These are phyloP conservation scores for Penstemon barbatus DNA, from an alignment of 257 asterid genomes.

Conservation along the genomic window DNA sequence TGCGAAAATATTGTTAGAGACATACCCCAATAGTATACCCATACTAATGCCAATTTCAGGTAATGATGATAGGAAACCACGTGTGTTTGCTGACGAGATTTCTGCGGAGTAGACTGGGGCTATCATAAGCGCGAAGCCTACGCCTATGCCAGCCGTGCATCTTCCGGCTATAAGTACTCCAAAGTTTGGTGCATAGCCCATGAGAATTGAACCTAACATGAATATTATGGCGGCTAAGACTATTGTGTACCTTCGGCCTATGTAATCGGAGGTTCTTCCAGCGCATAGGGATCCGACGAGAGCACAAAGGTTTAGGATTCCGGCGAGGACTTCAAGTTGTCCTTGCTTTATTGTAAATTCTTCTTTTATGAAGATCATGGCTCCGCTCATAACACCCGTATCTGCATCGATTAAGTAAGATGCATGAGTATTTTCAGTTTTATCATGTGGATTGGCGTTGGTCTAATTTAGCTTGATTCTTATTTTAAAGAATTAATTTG, in stretches of 20 bases:
- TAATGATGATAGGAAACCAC: constrained; percentile 64
- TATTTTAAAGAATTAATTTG: no score
- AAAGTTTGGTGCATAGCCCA: constrained; percentile 68
- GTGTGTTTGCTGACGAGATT: constrained; percentile 59
- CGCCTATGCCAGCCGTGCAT: constrained; percentile 71
- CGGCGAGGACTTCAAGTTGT: constrained; percentile 59
- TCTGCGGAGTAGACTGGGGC: constrained; percentile 86
- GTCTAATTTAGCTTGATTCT: no score
- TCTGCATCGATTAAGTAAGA: constrained; percentile 29
- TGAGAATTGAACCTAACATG: constrained; percentile 59
- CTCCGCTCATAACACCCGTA: constrained; percentile 88
- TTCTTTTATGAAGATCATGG: constrained; percentile 69
- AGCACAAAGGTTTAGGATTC: constrained; percentile 70
- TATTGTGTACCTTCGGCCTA: constrained; percentile 69
- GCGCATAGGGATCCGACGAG: constrained; percentile 64
- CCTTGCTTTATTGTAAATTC: constrained; percentile 57
- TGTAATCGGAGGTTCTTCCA: constrained; percentile 66
- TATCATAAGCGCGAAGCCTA: constrained; percentile 85
- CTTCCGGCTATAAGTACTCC: constrained; percentile 50
- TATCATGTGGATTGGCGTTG: no score
- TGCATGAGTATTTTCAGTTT: no score
- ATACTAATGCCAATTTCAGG: constrained; percentile 73
- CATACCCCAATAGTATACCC: constrained; percentile 63
- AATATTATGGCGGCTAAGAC: constrained; percentile 54
- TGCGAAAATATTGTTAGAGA: constrained; percentile 54